Evolutionary conservation across 1,284 basidiomycete species (phyloP).

Genomic region (Sanghuangporus sanghuang): DNA sequence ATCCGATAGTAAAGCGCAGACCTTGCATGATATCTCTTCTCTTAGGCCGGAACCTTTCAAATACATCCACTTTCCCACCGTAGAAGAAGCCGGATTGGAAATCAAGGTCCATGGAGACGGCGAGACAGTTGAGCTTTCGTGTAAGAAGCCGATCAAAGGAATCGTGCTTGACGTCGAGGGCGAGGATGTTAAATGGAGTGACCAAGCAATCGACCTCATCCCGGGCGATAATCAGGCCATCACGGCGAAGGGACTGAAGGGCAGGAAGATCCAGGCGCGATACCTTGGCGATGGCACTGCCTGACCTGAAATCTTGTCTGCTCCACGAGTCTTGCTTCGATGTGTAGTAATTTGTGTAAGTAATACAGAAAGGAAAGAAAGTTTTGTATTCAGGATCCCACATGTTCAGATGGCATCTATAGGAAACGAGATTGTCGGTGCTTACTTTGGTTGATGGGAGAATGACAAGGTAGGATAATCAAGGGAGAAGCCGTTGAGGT

Average conservation of each 20-base stretch:
- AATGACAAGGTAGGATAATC: background rate
- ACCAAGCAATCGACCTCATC: slow-evolving; percentile 84
- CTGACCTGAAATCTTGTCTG: slow-evolving; percentile 25
- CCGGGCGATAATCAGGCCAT: slow-evolving; percentile 77
- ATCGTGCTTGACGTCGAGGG: slow-evolving; percentile 75
- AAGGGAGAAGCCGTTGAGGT: background rate
- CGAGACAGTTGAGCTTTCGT: slow-evolving; percentile 56
- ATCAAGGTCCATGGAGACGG: slow-evolving; percentile 47
- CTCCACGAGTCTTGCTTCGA: background rate
- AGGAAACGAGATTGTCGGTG: background rate
- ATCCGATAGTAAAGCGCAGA: background rate
- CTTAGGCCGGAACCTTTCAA: slow-evolving; percentile 88
- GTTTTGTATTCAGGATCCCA: too few species aligned
- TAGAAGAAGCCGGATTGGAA: slow-evolving; percentile 51
- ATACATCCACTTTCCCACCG: slow-evolving; percentile 74
- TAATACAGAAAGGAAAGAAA: background rate
- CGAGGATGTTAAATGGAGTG: slow-evolving; percentile 69
- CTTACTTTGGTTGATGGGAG: background rate
- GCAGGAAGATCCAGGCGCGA: slow-evolving; percentile 57
- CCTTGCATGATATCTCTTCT: slow-evolving; percentile 9
- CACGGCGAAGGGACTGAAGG: slow-evolving; percentile 57
- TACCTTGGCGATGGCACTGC: slow-evolving; percentile 73
- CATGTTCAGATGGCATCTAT: background rate
- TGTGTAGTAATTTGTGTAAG: background rate
- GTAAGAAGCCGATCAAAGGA: slow-evolving; percentile 76